Conservation (phyloP, 202 grass and related monocot genomes). For the Cymbopogon flexuosus region DNA sequence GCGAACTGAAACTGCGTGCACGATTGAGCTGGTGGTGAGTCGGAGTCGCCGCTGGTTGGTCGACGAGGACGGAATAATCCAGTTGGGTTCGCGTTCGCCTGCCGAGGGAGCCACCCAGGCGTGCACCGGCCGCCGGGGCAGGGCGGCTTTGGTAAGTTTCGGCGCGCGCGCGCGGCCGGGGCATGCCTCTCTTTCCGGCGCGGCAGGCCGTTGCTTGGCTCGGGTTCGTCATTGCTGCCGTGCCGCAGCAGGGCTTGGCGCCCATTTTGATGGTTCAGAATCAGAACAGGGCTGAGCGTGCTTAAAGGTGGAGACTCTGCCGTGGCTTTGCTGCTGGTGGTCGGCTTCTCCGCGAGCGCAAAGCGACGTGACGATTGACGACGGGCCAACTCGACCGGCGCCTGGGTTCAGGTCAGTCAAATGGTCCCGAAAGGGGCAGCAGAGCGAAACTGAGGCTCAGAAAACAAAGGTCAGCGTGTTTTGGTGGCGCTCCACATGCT, state of each 20-base stretch:
- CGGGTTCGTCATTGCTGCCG: neutral
- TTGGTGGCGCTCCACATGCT: neutral
- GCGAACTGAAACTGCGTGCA: constrained; percentile 26
- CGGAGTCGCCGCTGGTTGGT: neutral
- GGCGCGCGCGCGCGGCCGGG: neutral
- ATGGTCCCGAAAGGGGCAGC: neutral
- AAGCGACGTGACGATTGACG: neutral
- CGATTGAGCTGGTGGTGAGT: neutral
- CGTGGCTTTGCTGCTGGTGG: neutral
- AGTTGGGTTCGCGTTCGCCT: neutral
- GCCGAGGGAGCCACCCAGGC: neutral
- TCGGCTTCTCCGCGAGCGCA: neutral
- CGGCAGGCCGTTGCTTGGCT: neutral
- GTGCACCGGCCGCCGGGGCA: neutral
- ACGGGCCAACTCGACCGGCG: neutral
- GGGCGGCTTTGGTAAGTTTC: constrained; percentile 52
- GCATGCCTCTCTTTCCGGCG: neutral
- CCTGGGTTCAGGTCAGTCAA: neutral
- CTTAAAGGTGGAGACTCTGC: neutral
- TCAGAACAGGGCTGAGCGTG: neutral
- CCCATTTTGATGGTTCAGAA: neutral
- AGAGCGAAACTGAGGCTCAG: neutral
- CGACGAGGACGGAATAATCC: neutral
- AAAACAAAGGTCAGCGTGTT: neutral
- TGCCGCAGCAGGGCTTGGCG: neutral